Evolutionary conservation across 768 basidiomycete species (phyloP), one percentile per base, ranked within the genome.

Genomic region (Serendipita sp.): DNA sequence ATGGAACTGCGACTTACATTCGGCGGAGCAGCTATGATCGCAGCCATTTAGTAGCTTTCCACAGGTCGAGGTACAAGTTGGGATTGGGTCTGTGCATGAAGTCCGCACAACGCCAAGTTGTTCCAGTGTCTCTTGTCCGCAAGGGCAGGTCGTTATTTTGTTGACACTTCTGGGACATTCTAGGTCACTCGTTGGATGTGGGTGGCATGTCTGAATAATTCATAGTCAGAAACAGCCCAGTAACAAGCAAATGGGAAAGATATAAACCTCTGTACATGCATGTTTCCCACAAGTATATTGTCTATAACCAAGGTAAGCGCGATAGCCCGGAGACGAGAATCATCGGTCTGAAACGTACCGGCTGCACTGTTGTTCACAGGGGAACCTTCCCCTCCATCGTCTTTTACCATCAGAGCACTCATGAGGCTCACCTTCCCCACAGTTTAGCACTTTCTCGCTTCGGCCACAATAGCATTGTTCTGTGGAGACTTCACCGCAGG

Each of bases 391-490:
- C 1, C 75, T 73, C 93, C 91, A 92, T 6, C 70, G 70, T 50
- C 74, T 71, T 66, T 79, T 76, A 23, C 71, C 74, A 11, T 76
- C 76, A 37, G 69, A n/a, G 81, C 80, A 63, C 81, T 79, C 2
- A 89, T 89, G 70, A 76, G 77, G 6, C 65, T 34, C 4, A 72
- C 75, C 15, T 18, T 68, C 64, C 13, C 77, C 77, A 66, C 95
- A 99, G 0, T 68, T 69, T 2, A 87, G 77, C 33, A 76, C 74
- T 68, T 79, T 80, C 44, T 74, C 74, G 44, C 83, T 81, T 67
- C 80, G 81, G 0, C 92, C 92, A 70, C 95, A 98, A 75, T 83
- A 96, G 72, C 95, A 98, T 31, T 70, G 75, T 29, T 80, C 79
- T 1, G 68, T 46, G 62, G 88, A 83, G 44, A 69, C 75, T 10